These are phyloP conservation scores for Ilex paraguariensis DNA, from an alignment of 305 asterid species.

Conservation along the genomic window DNA sequence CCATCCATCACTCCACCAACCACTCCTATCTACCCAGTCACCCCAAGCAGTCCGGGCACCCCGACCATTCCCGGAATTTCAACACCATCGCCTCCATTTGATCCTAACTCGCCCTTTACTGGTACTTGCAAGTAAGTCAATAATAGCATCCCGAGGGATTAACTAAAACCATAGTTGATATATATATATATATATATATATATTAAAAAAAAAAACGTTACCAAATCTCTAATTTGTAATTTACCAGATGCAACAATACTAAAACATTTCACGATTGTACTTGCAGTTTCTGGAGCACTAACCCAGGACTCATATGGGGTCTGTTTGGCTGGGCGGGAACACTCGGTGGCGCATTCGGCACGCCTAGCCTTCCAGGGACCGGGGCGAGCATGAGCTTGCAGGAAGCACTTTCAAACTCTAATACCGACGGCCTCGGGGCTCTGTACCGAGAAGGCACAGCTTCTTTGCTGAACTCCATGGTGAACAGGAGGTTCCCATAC, in stretches of 20 bases:
- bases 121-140: constrained; percentile 67
- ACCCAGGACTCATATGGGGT: constrained; percentile 66
- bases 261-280: background rate
- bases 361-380: constrained; percentile 30
- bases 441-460: constrained; percentile 94
- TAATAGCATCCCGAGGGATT: background rate
- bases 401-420: constrained; percentile 70
- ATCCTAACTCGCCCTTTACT: constrained; percentile 70
- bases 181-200: too few species aligned
- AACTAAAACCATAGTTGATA: background rate
- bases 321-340: constrained; percentile 66
- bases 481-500: constrained; percentile 58
- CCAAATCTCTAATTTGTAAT: too few species aligned
- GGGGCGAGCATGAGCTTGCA: constrained; percentile 53
- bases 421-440: constrained; percentile 56
- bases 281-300: constrained; percentile 78
- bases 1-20: constrained; percentile 14
- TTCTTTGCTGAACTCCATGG: constrained; percentile 83
- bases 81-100: constrained; percentile 59
- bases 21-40: constrained; percentile 15
- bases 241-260: background rate
- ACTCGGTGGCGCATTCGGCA: constrained; percentile 49
- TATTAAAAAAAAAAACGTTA: too few species aligned
- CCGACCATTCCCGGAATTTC: constrained; percentile 45
- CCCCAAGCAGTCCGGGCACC: constrained; percentile 26